Conservation (phyloP, 2,329 filamentous ascomycete genomes). For the Alternaria consortialis region DNA sequence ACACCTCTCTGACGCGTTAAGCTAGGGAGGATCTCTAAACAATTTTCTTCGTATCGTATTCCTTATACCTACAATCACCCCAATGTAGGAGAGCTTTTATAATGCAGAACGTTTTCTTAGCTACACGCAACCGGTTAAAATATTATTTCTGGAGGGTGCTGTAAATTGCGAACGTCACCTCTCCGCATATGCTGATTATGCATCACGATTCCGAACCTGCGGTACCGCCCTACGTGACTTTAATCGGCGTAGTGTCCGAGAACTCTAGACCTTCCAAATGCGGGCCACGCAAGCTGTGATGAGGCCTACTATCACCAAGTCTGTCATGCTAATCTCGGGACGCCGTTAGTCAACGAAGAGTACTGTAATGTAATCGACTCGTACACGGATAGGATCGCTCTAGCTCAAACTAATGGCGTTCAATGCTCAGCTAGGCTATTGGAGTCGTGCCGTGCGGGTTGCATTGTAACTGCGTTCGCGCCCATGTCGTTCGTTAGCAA, state of each 20-base stretch:
- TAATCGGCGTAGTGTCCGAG: slow-evolving; percentile 1
- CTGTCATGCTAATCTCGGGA: slow-evolving; percentile 3
- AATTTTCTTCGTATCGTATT: too few species aligned
- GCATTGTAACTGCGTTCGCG: background rate
- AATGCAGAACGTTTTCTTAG: too few species aligned
- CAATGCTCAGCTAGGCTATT: background rate
- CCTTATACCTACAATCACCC: too few species aligned
- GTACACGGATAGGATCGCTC: background rate
- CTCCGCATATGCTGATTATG: slow-evolving; percentile 3
- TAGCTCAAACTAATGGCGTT: background rate
- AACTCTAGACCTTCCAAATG: background rate
- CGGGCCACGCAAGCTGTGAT: background rate
- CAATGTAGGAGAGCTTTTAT: too few species aligned
- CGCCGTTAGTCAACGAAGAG: background rate
- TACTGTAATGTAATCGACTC: background rate
- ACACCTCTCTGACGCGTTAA: too few species aligned
- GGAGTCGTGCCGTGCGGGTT: background rate
- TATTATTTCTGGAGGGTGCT: too few species aligned
- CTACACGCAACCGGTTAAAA: too few species aligned
- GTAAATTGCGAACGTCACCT: background rate
- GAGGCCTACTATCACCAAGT: slow-evolving; percentile 4
- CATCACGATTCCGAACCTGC: slow-evolving; percentile 1
- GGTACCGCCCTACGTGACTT: slow-evolving; percentile 1
- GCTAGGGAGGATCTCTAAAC: too few species aligned
- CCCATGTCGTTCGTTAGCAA: background rate